Evolutionary conservation across 192 early-diverging fungal genomes (phyloP), one percentile per base, ranked within the genome.

Genomic region (Coemansia brasiliensis): DNA sequence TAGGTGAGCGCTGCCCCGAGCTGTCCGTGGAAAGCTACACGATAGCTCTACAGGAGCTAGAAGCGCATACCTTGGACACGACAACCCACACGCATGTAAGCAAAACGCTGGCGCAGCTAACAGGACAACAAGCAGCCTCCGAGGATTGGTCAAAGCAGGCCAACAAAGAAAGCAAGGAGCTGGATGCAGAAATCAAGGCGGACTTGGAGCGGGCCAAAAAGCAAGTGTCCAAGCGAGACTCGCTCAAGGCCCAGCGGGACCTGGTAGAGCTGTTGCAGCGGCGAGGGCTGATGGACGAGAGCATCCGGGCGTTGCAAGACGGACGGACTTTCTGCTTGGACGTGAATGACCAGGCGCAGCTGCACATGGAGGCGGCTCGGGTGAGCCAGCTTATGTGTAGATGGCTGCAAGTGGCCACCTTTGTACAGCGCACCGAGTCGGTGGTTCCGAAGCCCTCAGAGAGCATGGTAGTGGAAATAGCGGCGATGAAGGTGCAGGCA

Each of bases 391-490:
- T 42, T 29, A 54, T 53, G 24, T 29, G 40, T 25, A 50, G 68
- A 48, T 77, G 74, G 74, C 15, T 65, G 63, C 74, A 77, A 49
- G 61, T 70, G 26, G 45, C 32, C 35, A 70, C 61, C 56, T 63
- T 45, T 26, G 38, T 59, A 0, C 67, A 77, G 40, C 61, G 67
- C 6, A 59, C 61, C 3, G 29, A 56, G 44, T 41, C 59, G 32
- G 61, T 52, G 2, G 17, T 56, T 32, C 29, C 39, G 6, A 48
- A 60, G 9, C 58, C 69, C 29, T n/a, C 58, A 27, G 54, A 46
- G 53, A 13, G 11, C 15, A 21, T 40, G 48, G 25, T 40, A 29
- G 22, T 41, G 7, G 54, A 59, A 16, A n/a, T 77, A 20, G 59
- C 54, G 8, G 51, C 67, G 32, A 38, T 77, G 50, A 55, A 54